Evolutionary conservation across 2,329 filamentous ascomycete species (phyloP).

Genomic region (Furcasterigmium furcatum): DNA sequence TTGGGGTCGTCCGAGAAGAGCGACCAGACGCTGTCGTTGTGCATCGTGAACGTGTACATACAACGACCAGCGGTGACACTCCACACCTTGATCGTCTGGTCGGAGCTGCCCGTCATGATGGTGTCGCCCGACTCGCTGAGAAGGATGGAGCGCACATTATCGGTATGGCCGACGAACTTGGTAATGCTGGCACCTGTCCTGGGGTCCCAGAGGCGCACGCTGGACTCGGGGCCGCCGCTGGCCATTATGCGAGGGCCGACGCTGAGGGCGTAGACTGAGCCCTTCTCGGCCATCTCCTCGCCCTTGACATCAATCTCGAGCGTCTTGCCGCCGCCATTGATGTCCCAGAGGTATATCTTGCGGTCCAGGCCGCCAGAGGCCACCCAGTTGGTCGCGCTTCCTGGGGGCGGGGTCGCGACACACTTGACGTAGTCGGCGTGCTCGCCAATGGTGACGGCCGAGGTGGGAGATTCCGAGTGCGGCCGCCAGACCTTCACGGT

Average conservation of each 20-base stretch:
- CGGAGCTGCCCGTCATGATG: constrained; percentile 90
- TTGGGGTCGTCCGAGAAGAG: constrained; percentile 85
- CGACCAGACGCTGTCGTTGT: constrained; percentile 97
- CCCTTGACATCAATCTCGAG: constrained; percentile 82
- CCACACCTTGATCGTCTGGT: constrained; percentile 98
- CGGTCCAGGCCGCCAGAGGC: constrained; percentile 92
- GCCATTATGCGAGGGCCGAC: constrained; percentile 79
- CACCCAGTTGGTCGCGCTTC: constrained; percentile 73
- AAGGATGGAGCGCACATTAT: constrained; percentile 88
- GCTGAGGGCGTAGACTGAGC: constrained; percentile 88
- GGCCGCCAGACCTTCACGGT: constrained; percentile 93
- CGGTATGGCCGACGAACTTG: constrained; percentile 94
- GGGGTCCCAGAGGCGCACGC: constrained; percentile 88
- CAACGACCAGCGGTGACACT: constrained; percentile 91
- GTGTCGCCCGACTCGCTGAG: constrained; percentile 86
- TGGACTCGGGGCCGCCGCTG: constrained; percentile 90
- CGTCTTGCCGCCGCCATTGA: constrained; percentile 81
- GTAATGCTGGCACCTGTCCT: constrained; percentile 86
- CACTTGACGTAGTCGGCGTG: constrained; percentile 97
- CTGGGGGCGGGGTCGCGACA: constrained; percentile 67
- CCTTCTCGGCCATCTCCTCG: constrained; percentile 83
- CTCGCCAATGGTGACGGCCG: constrained; percentile 79
- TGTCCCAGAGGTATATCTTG: constrained; percentile 90
- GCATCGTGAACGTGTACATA: constrained; percentile 98
- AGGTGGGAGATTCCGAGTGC: constrained; percentile 48